These are phyloP conservation scores for Sisymbrium irio DNA, from an alignment of 345 rosid species.

Conservation along the genomic window DNA sequence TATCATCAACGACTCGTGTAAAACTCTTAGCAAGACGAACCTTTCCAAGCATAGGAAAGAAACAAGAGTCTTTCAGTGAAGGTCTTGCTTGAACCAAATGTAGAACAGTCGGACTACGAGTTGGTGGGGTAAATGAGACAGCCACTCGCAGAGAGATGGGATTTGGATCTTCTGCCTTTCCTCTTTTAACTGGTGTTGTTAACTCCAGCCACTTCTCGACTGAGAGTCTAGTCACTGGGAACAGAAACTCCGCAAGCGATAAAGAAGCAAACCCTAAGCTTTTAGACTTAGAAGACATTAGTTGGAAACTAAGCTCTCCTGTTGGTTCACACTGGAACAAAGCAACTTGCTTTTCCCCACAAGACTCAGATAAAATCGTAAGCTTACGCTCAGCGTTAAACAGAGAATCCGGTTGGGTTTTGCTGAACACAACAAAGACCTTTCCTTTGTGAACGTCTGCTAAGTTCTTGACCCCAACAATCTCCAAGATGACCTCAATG, in stretches of 20 bases:
- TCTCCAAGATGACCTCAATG: constrained; percentile 60
- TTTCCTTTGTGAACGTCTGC: constrained; percentile 62
- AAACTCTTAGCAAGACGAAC: constrained; percentile 42
- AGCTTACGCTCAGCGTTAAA: constrained; percentile 57
- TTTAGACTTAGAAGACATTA: constrained; percentile 52
- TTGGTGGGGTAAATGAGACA: constrained; percentile 68
- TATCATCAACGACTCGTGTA: constrained; percentile 50
- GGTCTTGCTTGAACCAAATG: constrained; percentile 49
- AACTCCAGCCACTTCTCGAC: constrained; percentile 79
- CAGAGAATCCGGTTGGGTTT: constrained; percentile 65
- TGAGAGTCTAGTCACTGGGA: constrained; percentile 63
- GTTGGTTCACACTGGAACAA: constrained; percentile 72
- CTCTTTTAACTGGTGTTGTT: constrained; percentile 42
- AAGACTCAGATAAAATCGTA: constrained; percentile 54
- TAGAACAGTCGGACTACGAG: constrained; percentile 47
- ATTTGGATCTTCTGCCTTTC: constrained; percentile 29
- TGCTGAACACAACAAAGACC: constrained; percentile 57
- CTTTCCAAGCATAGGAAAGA: constrained; percentile 55
- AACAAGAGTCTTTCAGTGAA: constrained; percentile 53
- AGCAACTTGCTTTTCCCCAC: constrained; percentile 59
- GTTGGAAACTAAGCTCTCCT: constrained; percentile 78
- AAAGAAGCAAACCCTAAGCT: constrained; percentile 59
- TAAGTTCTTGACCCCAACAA: constrained; percentile 68
- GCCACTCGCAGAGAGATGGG: constrained; percentile 65
- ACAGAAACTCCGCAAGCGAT: constrained; percentile 55